Base-by-base conservation (phyloP, 208 protist species). In the Crithidia fasciculata region DNA sequence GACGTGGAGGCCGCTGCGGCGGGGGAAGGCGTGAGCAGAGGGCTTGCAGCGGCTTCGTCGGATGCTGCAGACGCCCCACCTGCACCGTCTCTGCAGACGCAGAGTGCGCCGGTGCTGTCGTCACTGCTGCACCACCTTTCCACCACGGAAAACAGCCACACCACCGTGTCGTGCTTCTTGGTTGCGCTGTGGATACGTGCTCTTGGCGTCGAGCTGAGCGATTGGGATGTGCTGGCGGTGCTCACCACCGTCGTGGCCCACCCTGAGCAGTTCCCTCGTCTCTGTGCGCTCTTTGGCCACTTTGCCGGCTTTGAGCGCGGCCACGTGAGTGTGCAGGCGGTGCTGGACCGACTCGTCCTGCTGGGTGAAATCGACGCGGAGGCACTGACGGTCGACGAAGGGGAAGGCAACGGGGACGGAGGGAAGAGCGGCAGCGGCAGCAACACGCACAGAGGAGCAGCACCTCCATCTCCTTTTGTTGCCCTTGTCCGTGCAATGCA, bases 121-220 rank as follows among this genome's bases (percentile, higher is more conserved):
- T 85, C 90, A 12, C 80, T 97, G 13, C 83, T 97, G 36, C 82
- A 97, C 69, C 90, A 95, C 80, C 68, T 91, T 15, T 82, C 82
- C 16, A 86, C 78, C 56, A 72, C 75, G 15, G 62, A 74, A 57
- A 53, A 80, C 52, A 55, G 15, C 4, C 77, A 77, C 68, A 72
- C 76, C 12, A 70, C 82, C 4, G 72, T 78, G 5, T 85, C 80
- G 19, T 72, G 83, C 9, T 55, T 95, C 19, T 39, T 97, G 8
- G 82, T 95, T 10, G 83, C 72, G 18, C 44, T 95, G 58, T 97
- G 92, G 90, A 95, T 95, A 37, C 82, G 90, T 5, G 79, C 90
- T 2, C 61, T 94, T 8, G 90, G 90, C 2, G 85, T 80, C 10
- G 61, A 69, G 68, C 80, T 94, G 39, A 76, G 77, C 28, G 88